Base-by-base conservation (phyloP, 768 basidiomycete genomes). In the Collybia sordida region DNA sequence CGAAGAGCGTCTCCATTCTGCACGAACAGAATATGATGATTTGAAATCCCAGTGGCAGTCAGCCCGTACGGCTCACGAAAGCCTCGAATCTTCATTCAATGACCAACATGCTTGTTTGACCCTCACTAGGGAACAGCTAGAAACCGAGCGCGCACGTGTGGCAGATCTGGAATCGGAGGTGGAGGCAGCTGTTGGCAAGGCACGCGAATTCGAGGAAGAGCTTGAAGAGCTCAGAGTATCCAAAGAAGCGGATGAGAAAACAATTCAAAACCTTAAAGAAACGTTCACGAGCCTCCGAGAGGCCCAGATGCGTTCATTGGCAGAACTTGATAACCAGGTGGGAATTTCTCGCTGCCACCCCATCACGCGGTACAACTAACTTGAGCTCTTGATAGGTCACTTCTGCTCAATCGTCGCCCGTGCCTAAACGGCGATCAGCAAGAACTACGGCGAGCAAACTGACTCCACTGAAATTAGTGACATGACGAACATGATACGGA, bases 321-420 rank as follows among this genome's bases (percentile, higher is more conserved):
- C 58, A 18, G 68, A 69, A 52, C 45, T 73, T 31, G 68, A 71
- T 37, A 56, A 61, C 35, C 67, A 70, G 70, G 74, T 75, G 53
- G 43, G 69, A 31, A 63, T 36, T 52, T 23, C 23, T 41, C 49
- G 8, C 28, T 35, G 25, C 25, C 7, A 34, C 15, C 54, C 24
- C 1, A n/a, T n/a, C 12, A 14, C 5, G 25, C 39, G 24, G 7
- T 14, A 6, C 31, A 31, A 31, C 31, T 31, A 11, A 31, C 9
- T 31, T 7, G 14, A 27, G 14, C 14, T 3, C 35, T 50, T 47
- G 45, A 11, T 43, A 69, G 66, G 59, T 70, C 35, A 51, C 57
- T n/a, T 62, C 61, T 17, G 57, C 65, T n/a, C 57, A 59, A 23
- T 60, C 63, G 6, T 62, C 67, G 25, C 59, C 64, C 17, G 58